Percentiles rank a stretch among this genome's conserved stretches.
phyloP scores from a whole-genome alignment of 2,329 filamentous ascomycete genomes.

The Drechslerella coelobrocha region DNA sequence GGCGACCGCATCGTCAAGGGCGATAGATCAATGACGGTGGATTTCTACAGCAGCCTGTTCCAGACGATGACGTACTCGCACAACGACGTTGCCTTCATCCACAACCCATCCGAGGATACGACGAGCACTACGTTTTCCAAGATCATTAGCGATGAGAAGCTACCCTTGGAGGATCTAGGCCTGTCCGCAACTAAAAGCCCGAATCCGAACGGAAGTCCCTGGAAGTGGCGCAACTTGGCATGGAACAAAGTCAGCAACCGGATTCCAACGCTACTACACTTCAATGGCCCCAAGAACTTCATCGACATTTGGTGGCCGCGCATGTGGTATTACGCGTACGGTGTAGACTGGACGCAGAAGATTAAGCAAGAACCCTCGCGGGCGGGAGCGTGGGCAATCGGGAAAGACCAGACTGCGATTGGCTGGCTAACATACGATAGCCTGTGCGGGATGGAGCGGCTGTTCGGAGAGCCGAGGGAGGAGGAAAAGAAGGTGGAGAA shows the following conservation, averaged over 20 bases:
- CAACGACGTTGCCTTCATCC: conserved; percentile 43
- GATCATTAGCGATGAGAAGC: conserved; percentile 15
- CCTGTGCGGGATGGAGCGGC: conserved; percentile 29
- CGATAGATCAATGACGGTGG: conserved; percentile 54
- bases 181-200: conserved; percentile 38
- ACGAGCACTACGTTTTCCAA: conserved; percentile 36
- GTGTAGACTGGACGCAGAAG: conserved; percentile 34
- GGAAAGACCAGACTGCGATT: conserved; percentile 9
- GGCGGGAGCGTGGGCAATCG: conserved; percentile 38
- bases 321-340: conserved; percentile 50
- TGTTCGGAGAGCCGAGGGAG: conserved; percentile 33
- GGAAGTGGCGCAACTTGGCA: conserved; percentile 45
- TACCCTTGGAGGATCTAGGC: conserved; percentile 31
- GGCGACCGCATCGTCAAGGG: conserved; percentile 61
- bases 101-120: conserved; percentile 33
- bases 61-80: conserved; percentile 51
- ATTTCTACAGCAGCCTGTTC: conserved; percentile 50
- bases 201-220: conserved; percentile 43
- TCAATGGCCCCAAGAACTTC: conserved; percentile 47
- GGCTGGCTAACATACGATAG: conserved; percentile 41
- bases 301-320: conserved; percentile 48
- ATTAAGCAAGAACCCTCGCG: conserved; percentile 18
- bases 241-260: conserved; percentile 48
- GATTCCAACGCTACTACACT: conserved; percentile 45
- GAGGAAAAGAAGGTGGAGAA: conserved; percentile 11